Evolutionary conservation across 192 early-diverging fungal genomes (phyloP), one percentile per base, ranked within the genome.

Genomic region (Coemansia nantahalensis): DNA sequence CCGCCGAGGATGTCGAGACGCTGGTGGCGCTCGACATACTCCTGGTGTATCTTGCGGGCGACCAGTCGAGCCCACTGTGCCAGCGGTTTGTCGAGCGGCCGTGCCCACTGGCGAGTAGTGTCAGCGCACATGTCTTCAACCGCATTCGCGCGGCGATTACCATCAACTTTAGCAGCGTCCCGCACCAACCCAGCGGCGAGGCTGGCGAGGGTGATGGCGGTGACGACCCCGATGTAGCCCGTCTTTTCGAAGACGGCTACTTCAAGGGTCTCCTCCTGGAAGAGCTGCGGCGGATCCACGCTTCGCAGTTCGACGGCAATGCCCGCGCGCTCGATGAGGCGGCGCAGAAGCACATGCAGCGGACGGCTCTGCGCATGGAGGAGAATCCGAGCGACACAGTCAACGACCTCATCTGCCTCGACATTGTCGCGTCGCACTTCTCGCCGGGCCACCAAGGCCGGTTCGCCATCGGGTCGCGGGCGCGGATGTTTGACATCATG

Each of bases 11-110:
- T 42, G 53, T 84, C 8, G 69, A 79, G 32, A 79, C 79, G 2
- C 67, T 76, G 37, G 48, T 83, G 10, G 84, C 84, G 1, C 50
- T 92, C 5, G 83, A 90, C 42, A 82, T 94, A 26, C 59, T 94
- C 35, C 60, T 87, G 38, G 79, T 84, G 7, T 92, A 82, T 47
- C 59, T 94, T 44, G 78, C 81, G 10, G 87, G 89, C 31, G 80
- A 76, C 15, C 57, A 85, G 14, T 84, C 88, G 4, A 85, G 84
- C 22, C 88, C 86, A 6, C 81, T 91, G 38, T 62, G 76, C 28
- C 89, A 88, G 62, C 79, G 68, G 21, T 92, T 92, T 84, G 85
- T 89, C 7, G 90, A 94, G 66, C 70, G 78, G 15, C 56, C 70
- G 14, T 67, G 60, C 8, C 89, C 90, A 4, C 63, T 79, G 43